Evolutionary conservation across 1,284 basidiomycete species (phyloP).

Genomic region (Pseudozyma tsukubaensis): DNA sequence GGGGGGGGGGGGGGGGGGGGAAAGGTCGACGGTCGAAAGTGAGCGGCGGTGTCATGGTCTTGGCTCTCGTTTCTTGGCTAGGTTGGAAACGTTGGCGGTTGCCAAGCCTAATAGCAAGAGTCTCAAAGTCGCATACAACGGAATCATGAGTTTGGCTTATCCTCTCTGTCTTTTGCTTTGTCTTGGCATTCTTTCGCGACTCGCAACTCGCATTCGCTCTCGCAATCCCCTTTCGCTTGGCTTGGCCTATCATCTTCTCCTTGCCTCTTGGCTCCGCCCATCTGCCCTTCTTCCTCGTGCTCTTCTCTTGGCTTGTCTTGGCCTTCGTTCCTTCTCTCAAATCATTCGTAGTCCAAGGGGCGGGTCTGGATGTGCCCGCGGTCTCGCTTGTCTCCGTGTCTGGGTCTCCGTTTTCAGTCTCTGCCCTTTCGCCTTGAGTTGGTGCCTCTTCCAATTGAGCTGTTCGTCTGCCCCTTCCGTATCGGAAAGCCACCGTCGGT

Average conservation of each 20-base stretch:
- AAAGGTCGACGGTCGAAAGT: too few relatives aligned
- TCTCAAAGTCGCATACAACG: too few relatives aligned
- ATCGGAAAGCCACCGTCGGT: conserved; percentile 8
- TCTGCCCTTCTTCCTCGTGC: not conserved
- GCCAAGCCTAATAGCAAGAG: too few relatives aligned
- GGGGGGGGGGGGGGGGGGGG: too few relatives aligned
- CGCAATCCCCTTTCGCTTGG: not conserved
- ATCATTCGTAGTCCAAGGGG: too few relatives aligned
- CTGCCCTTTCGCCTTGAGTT: not conserved
- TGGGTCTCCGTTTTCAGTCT: not conserved
- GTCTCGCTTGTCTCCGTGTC: not conserved
- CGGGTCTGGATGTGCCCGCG: not conserved
- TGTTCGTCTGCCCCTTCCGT: not conserved
- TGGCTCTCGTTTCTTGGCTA: conserved; percentile 12
- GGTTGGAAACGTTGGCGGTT: not conserved
- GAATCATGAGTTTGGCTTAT: conserved; percentile 1
- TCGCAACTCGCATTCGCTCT: too few relatives aligned
- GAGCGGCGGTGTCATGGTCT: not conserved
- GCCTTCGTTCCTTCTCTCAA: not conserved
- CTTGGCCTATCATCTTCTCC: not conserved
- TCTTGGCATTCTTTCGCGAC: conserved; percentile 3
- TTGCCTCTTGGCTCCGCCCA: not conserved
- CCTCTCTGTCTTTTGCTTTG: conserved; percentile 3
- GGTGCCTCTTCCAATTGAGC: not conserved
- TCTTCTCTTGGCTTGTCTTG: not conserved